Conservation (phyloP, 768 basidiomycete species). For the Psilocybe subaeruginosa region DNA sequence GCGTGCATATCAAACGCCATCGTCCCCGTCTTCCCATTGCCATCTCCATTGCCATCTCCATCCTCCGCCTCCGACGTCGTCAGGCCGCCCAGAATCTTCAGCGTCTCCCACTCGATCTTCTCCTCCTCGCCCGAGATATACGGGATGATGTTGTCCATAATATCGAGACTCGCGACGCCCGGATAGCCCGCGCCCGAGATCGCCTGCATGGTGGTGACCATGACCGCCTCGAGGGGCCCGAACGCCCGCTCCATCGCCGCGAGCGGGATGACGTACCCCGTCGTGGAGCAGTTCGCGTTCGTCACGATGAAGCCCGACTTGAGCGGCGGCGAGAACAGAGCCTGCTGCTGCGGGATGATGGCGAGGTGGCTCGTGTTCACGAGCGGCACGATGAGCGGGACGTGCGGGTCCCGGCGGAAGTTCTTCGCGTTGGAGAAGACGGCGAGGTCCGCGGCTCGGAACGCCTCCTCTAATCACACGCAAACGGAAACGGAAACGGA, state of each 20-base stretch:
- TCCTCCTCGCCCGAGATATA: conserved; percentile 94
- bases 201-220: conserved; percentile 97
- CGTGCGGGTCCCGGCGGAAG: conserved; percentile 87
- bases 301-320: conserved; percentile 94
- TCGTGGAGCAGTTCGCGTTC: conserved; percentile 98
- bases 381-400: conserved; percentile 95
- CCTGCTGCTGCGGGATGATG: conserved; percentile 83
- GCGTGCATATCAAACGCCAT: conserved; percentile 86
- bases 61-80: conserved; percentile 43
- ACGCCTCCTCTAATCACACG: conserved; percentile 81
- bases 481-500: background rate
- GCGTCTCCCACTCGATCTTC: conserved; percentile 98
- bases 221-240: conserved; percentile 88
- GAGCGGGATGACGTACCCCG: conserved; percentile 90
- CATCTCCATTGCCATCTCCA: too few species aligned
- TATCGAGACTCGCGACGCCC: conserved; percentile 86
- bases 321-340: conserved; percentile 66
- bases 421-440: conserved; percentile 99
- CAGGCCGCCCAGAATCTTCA: conserved; percentile 93
- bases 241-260: conserved; percentile 88
- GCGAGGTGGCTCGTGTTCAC: conserved; percentile 88
- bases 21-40: conserved; percentile 29
- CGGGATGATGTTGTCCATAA: conserved; percentile 95
- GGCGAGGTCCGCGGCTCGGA: conserved; percentile 84
- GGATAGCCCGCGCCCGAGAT: conserved; percentile 99